These are phyloP conservation scores for Psidium friedrichsthalianum DNA, from an alignment of 345 rosid genomes.

Conservation along the genomic window DNA sequence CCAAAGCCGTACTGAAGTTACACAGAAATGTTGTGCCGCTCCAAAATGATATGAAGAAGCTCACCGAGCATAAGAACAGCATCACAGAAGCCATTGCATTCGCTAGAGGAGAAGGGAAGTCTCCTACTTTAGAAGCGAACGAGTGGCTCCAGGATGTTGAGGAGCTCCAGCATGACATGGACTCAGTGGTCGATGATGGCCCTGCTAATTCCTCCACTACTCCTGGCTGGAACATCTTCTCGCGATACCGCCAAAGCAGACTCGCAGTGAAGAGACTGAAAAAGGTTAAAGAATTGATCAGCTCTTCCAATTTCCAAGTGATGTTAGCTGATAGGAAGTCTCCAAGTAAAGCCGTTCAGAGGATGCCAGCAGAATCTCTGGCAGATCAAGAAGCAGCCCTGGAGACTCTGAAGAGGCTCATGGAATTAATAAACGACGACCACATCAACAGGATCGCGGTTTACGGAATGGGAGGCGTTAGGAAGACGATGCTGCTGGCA, in stretches of 20 bases:
- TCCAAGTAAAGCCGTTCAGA: constrained; percentile 18
- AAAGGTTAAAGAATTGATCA: constrained; percentile 4
- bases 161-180: constrained; percentile 8
- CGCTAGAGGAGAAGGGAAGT: constrained; percentile 18
- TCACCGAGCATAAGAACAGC: not conserved
- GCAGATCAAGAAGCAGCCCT: constrained; percentile 14
- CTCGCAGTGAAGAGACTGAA: not conserved
- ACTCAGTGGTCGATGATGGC: constrained; percentile 2
- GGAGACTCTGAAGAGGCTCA: constrained; percentile 5
- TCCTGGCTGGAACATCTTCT: not conserved
- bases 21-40: constrained; percentile 3
- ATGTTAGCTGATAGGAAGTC: constrained; percentile 5
- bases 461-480: constrained; percentile 19
- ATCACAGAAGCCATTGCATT: constrained; percentile 5
- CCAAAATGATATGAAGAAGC: constrained; percentile 5
- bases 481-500: constrained; percentile 15
- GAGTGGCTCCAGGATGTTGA: constrained; percentile 12
- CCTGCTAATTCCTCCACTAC: not conserved
- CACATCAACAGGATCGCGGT: constrained; percentile 8
- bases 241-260: constrained; percentile 5
- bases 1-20: not conserved
- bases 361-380: constrained; percentile 10
- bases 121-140: constrained; percentile 4
- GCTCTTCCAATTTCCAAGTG: constrained; percentile 5
- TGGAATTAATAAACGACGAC: not conserved